Conservation (phyloP, 257 asterid species). For the Solanum tarapatanum region DNA sequence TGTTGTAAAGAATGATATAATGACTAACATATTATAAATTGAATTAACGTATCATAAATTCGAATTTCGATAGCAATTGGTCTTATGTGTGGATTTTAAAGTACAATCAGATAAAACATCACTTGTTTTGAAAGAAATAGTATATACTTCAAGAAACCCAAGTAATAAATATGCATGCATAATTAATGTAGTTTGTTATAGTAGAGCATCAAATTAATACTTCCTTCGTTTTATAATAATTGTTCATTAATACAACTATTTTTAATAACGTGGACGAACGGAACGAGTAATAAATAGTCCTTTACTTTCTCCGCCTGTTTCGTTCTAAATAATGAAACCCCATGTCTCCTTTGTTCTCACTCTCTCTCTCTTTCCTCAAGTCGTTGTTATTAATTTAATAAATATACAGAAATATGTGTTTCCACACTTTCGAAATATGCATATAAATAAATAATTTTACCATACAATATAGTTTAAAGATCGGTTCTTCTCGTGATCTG, state of each 20-base stretch:
- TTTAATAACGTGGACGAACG: too few relatives aligned
- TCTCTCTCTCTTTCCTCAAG: background rate
- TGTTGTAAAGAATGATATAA: background rate
- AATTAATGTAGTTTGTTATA: background rate
- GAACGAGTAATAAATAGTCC: background rate
- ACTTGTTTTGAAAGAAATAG: too few relatives aligned
- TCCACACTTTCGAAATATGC: background rate
- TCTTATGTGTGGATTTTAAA: background rate
- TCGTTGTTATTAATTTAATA: background rate
- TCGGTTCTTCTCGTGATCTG: conserved; percentile 35
- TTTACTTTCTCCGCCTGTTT: conserved; percentile 39
- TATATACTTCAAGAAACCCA: background rate
- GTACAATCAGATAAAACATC: background rate
- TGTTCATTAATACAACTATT: too few relatives aligned
- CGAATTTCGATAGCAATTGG: background rate
- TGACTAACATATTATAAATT: background rate
- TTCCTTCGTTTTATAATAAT: background rate
- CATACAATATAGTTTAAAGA: background rate
- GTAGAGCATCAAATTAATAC: conserved; percentile 1
- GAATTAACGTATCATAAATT: background rate
- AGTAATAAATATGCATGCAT: background rate
- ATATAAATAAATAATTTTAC: background rate
- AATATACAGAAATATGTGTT: background rate
- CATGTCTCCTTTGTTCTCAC: background rate
- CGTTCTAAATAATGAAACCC: conserved; percentile 19